Percentiles rank a stretch among this genome's conserved stretches.
Evolutionary conservation across 768 basidiomycete genomes (phyloP).

Genomic region (Mycena pura): DNA sequence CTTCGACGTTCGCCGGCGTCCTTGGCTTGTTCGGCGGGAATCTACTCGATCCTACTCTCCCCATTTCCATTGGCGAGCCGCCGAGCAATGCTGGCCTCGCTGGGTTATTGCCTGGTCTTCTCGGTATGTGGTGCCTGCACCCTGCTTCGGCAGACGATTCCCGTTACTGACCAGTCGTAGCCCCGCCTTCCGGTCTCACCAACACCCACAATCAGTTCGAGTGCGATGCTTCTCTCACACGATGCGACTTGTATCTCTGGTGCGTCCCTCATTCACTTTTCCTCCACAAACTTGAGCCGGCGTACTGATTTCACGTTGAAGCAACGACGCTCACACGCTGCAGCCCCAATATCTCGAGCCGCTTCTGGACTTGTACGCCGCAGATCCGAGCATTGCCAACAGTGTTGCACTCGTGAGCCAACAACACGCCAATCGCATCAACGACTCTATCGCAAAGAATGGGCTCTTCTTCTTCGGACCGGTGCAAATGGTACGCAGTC

Average conservation of each 20-base stretch:
- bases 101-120: background rate
- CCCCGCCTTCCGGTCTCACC: background rate
- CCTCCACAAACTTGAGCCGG: background rate
- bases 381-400: background rate
- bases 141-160: background rate
- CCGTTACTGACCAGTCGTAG: background rate
- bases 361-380: background rate
- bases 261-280: background rate
- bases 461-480: constrained; percentile 10
- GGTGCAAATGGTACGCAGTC: constrained; percentile 10
- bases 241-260: constrained; percentile 3
- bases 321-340: background rate
- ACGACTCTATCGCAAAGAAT: background rate
- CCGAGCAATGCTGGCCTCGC: background rate
- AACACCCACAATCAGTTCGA: constrained; percentile 17
- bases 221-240: background rate
- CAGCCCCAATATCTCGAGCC: background rate
- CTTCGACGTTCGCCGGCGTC: background rate
- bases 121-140: background rate
- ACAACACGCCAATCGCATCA: background rate
- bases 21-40: background rate
- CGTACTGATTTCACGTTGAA: too few relatives aligned
- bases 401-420: background rate
- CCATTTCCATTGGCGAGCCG: background rate
- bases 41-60: background rate